A percentile compares a stretch with the other conserved stretches of the same genome.
These are phyloP conservation scores for Pontederia crassipes DNA, from an alignment of 176 grass and related monocot genomes.

Conservation along the genomic window DNA sequence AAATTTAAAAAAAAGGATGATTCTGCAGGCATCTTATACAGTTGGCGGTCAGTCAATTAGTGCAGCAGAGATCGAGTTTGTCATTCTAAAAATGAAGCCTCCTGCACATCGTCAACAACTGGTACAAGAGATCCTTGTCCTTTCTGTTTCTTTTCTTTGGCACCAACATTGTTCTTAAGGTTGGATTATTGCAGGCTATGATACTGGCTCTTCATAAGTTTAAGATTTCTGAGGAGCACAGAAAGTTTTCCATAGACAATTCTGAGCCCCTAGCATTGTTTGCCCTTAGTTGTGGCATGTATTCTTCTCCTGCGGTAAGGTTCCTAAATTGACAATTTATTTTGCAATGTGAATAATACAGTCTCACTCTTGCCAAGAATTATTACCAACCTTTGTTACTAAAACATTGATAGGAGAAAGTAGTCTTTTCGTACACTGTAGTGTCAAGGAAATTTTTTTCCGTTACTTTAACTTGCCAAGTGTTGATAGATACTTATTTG, in stretches of 20 bases:
- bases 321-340: background rate
- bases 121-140: slow-evolving; percentile 24
- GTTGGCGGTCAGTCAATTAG: slow-evolving; percentile 82
- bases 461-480: too few species aligned
- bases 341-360: background rate
- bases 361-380: background rate
- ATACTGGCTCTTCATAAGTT: slow-evolving; percentile 86
- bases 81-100: slow-evolving; percentile 94
- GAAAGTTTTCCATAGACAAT: slow-evolving; percentile 57
- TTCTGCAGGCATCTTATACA: slow-evolving; percentile 81
- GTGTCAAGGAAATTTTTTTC: too few species aligned
- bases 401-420: background rate
- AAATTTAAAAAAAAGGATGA: background rate
- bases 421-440: background rate
- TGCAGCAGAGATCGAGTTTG: slow-evolving; percentile 96
- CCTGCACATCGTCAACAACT: slow-evolving; percentile 82
- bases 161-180: slow-evolving; percentile 14
- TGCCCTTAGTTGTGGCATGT: slow-evolving; percentile 85
- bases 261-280: slow-evolving; percentile 71
- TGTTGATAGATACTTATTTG: too few species aligned
- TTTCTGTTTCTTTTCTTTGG: slow-evolving; percentile 9
- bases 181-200: slow-evolving; percentile 50
- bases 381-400: background rate
- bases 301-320: slow-evolving; percentile 91
- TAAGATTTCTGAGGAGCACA: slow-evolving; percentile 87